Percentiles rank a stretch among this genome's conserved stretches.
These are phyloP conservation scores for Neurospora sp. DNA, from an alignment of 495 filamentous ascomycete species.

Conservation along the genomic window DNA sequence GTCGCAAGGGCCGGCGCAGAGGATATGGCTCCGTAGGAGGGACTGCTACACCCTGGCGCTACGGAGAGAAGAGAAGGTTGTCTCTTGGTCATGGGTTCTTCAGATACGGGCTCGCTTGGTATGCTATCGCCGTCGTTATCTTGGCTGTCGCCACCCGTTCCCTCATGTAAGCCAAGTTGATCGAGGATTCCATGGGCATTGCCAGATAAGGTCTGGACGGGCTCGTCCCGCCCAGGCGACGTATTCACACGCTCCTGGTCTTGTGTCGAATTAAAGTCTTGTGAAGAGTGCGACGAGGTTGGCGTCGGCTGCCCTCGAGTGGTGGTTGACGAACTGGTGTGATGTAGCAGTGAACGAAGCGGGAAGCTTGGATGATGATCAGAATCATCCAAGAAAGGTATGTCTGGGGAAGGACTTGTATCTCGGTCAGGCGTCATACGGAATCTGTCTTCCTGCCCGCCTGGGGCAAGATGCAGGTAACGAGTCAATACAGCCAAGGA, in stretches of 20 bases:
- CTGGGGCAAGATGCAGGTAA: slow-evolving; percentile 2
- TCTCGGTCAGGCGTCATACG: slow-evolving; percentile 9
- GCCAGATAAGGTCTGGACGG: neutral
- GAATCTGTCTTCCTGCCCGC: slow-evolving; percentile 2
- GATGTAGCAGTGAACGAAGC: slow-evolving; percentile 7
- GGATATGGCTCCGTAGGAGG: slow-evolving; percentile 48
- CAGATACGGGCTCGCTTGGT: slow-evolving; percentile 5
- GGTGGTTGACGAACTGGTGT: neutral
- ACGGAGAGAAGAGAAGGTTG: slow-evolving; percentile 49
- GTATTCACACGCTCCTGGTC: neutral
- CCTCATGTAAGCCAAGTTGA: neutral
- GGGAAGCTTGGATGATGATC: slow-evolving; percentile 8
- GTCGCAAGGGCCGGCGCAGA: slow-evolving; percentile 6
- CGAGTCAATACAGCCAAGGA: neutral
- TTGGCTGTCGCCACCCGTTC: slow-evolving; percentile 5
- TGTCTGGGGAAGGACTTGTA: neutral
- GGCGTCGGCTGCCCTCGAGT: neutral
- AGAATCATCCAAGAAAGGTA: neutral
- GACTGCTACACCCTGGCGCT: slow-evolving; percentile 40
- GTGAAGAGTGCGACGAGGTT: neutral
- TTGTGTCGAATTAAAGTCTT: neutral
- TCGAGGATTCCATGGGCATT: slow-evolving; percentile 9
- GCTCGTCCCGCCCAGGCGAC: neutral
- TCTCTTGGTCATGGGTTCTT: slow-evolving; percentile 41
- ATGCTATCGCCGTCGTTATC: slow-evolving; percentile 5